Percentiles rank a stretch among this genome's conserved stretches.
Evolutionary conservation across 192 early-diverging fungal species (phyloP).

Genomic region (Entomortierella beljakovae): DNA sequence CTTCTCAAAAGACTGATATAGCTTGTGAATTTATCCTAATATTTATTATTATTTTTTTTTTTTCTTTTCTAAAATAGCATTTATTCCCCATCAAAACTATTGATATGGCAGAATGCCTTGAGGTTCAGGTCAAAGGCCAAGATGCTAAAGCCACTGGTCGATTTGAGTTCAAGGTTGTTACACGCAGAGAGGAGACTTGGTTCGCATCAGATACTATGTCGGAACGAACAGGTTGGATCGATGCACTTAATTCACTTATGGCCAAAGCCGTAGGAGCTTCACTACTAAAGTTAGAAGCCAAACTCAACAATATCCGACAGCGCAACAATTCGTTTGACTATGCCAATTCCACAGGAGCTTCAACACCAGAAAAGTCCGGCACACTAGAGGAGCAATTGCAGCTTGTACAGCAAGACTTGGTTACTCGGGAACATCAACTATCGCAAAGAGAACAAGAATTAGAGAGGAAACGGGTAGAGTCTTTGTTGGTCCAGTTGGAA

Average conservation of each 20-base stretch:
- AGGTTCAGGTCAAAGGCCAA: slow-evolving; percentile 57
- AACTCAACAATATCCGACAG: slow-evolving; percentile 44
- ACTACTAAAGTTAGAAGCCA: slow-evolving; percentile 56
- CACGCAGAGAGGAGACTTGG: slow-evolving; percentile 58
- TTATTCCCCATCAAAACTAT: slow-evolving; percentile 3
- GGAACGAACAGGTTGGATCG: slow-evolving; percentile 61
- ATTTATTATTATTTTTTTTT: not conserved
- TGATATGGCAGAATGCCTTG: slow-evolving; percentile 59
- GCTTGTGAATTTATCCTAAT: not conserved
- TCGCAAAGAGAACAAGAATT: slow-evolving; percentile 38
- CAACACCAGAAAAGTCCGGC: not conserved
- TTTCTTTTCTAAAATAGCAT: slow-evolving; percentile 1
- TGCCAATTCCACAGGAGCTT: not conserved
- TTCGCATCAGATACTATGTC: slow-evolving; percentile 60
- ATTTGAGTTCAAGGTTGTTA: slow-evolving; percentile 60
- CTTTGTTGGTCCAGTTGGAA: slow-evolving; percentile 37
- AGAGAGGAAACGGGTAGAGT: slow-evolving; percentile 40
- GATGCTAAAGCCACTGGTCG: slow-evolving; percentile 56
- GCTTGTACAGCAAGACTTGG: slow-evolving; percentile 43
- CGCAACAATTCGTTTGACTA: slow-evolving; percentile 48
- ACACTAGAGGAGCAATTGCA: slow-evolving; percentile 27
- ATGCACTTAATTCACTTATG: slow-evolving; percentile 61
- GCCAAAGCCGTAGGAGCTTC: slow-evolving; percentile 59
- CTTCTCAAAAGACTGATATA: too few relatives aligned
- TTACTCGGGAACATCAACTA: slow-evolving; percentile 27